Evolutionary conservation across 305 asterid genomes (phyloP).

Genomic region (Fraxinus baroniana): DNA sequence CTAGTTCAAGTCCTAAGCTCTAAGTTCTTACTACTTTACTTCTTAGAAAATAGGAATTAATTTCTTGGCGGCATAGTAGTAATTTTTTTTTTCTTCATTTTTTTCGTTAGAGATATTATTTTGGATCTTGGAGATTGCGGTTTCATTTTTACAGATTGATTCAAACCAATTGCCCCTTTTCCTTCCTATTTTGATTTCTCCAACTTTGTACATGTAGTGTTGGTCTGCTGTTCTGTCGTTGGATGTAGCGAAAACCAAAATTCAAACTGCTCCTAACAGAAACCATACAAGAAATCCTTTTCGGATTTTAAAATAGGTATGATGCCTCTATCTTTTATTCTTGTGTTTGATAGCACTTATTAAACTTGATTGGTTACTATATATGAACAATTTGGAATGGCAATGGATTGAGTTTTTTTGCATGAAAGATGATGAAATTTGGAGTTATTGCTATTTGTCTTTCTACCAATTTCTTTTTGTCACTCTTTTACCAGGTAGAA

Average conservation of each 20-base stretch:
- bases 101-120: constrained; percentile 13
- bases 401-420: too few relatives aligned
- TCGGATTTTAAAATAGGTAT: constrained; percentile 56
- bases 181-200: constrained; percentile 15
- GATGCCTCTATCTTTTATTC: constrained; percentile 19
- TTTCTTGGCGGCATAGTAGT: constrained; percentile 37
- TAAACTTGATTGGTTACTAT: too few relatives aligned
- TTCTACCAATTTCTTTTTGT: too few relatives aligned
- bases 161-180: neutral
- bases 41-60: neutral
- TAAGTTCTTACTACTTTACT: neutral
- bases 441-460: too few relatives aligned
- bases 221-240: constrained; percentile 79
- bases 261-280: constrained; percentile 67
- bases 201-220: constrained; percentile 45
- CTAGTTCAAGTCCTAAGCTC: neutral
- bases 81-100: constrained; percentile 30
- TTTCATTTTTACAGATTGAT: neutral
- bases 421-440: too few relatives aligned
- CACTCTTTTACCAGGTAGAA: too few relatives aligned
- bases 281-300: constrained; percentile 65
- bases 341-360: too few relatives aligned
- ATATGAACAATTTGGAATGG: too few relatives aligned
- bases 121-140: neutral
- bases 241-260: constrained; percentile 87